phyloP scores from a whole-genome alignment of 225 moss, liverwort and hornwort species.

The Ulota crispa region DNA sequence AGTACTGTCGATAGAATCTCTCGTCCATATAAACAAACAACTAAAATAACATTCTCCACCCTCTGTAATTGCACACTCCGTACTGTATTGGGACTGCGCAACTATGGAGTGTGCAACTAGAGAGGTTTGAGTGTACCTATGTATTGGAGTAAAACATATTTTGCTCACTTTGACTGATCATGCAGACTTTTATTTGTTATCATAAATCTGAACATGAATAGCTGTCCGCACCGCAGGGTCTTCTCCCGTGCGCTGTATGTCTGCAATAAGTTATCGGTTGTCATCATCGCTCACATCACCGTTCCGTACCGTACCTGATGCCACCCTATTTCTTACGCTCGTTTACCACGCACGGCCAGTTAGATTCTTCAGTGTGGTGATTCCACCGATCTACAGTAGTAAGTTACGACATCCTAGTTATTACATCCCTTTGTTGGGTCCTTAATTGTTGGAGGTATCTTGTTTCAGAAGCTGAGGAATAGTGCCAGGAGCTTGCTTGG shows the following conservation, averaged over 20 bases:
- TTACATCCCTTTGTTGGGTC: neutral
- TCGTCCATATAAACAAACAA: neutral
- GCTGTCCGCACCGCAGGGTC: neutral
- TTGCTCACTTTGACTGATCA: neutral
- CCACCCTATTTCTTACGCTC: neutral
- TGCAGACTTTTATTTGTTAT: neutral
- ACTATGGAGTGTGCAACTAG: neutral
- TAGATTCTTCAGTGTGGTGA: slow-evolving; percentile 7
- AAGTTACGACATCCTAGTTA: neutral
- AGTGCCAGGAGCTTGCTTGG: neutral
- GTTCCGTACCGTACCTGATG: slow-evolving; percentile 4
- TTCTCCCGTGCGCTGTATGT: slow-evolving; percentile 1
- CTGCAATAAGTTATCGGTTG: slow-evolving; percentile 5
- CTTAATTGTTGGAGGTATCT: neutral
- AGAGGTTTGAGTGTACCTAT: neutral
- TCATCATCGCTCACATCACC: slow-evolving; percentile 18
- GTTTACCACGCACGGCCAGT: neutral
- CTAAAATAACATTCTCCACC: neutral
- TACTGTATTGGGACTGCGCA: neutral
- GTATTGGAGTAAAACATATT: neutral
- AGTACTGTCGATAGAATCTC: neutral
- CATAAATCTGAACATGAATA: neutral
- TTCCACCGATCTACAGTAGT: neutral
- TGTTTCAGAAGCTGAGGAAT: slow-evolving; percentile 13
- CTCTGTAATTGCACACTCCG: neutral